Conservation (phyloP, 768 basidiomycete genomes). For the Tephrocybe sp. region DNA sequence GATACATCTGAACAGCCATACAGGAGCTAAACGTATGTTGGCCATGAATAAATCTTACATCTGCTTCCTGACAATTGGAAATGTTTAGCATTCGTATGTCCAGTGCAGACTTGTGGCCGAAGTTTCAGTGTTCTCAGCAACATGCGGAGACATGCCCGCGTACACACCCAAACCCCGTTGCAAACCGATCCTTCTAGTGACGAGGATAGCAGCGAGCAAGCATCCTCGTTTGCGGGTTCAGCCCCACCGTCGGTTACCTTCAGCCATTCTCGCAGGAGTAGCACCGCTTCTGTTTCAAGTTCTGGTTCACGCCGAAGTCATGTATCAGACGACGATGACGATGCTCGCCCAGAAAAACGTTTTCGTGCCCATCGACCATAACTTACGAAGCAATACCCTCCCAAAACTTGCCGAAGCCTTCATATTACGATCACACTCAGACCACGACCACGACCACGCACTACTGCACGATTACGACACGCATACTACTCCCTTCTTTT, state of each 20-base stretch:
- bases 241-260: not conserved
- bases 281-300: constrained; percentile 40
- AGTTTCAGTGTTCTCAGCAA: constrained; percentile 86
- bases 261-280: constrained; percentile 22
- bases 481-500: not conserved
- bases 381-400: no score
- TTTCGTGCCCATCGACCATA: constrained; percentile 21
- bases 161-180: constrained; percentile 42
- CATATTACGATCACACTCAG: not conserved
- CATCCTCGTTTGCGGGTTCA: constrained; percentile 23
- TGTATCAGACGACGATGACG: constrained; percentile 33
- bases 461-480: not conserved
- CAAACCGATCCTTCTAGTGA: constrained; percentile 41
- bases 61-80: constrained; percentile 10
- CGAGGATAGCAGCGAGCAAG: constrained; percentile 41
- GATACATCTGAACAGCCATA: constrained; percentile 86
- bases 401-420: not conserved
- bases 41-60: constrained; percentile 1
- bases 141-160: constrained; percentile 83
- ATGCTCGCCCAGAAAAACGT: constrained; percentile 31
- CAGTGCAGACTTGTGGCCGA: constrained; percentile 71
- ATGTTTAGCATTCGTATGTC: constrained; percentile 67
- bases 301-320: constrained; percentile 37
- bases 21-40: constrained; percentile 77
- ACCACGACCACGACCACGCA: not conserved